Percentiles rank a stretch among this genome's conserved stretches.
Conservation (phyloP, 164 flowering plant species). For the Magnolia kwangsiensis region DNA sequence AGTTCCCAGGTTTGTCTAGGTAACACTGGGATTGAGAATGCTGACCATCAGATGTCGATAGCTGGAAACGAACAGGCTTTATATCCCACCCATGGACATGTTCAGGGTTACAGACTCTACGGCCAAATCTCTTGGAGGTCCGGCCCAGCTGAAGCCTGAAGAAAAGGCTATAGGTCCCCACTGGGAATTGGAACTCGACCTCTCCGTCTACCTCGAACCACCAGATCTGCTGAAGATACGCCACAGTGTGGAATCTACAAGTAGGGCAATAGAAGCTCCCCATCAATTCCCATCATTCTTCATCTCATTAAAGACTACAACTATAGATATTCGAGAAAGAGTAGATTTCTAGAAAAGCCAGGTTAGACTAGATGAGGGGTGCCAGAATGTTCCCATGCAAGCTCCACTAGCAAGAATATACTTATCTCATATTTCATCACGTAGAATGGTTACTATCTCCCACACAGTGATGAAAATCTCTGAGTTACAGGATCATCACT, state of each 20-base stretch:
- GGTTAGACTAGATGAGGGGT: no score
- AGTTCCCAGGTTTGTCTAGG: constrained; percentile 62
- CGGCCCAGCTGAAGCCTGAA: constrained; percentile 72
- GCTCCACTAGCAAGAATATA: no score
- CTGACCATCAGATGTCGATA: constrained; percentile 69
- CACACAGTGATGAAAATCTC: no score
- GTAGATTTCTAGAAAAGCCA: neutral
- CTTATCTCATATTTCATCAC: no score
- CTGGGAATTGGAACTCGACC: constrained; percentile 65
- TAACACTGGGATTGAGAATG: constrained; percentile 38
- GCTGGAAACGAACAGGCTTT: constrained; percentile 66
- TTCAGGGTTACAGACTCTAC: constrained; percentile 56
- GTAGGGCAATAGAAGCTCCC: neutral
- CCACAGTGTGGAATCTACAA: constrained; percentile 61
- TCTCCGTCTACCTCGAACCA: constrained; percentile 84
- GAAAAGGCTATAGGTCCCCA: constrained; percentile 68
- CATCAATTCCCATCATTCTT: neutral
- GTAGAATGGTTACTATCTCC: no score
- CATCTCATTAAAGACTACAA: neutral
- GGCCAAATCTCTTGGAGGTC: constrained; percentile 58
- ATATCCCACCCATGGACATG: constrained; percentile 83
- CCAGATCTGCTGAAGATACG: constrained; percentile 87
- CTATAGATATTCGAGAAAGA: neutral
- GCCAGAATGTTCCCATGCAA: no score
- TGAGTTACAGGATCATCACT: no score